These are phyloP conservation scores for Tetraselmis chui DNA, from an alignment of 139 green algal species.

Conservation along the genomic window DNA sequence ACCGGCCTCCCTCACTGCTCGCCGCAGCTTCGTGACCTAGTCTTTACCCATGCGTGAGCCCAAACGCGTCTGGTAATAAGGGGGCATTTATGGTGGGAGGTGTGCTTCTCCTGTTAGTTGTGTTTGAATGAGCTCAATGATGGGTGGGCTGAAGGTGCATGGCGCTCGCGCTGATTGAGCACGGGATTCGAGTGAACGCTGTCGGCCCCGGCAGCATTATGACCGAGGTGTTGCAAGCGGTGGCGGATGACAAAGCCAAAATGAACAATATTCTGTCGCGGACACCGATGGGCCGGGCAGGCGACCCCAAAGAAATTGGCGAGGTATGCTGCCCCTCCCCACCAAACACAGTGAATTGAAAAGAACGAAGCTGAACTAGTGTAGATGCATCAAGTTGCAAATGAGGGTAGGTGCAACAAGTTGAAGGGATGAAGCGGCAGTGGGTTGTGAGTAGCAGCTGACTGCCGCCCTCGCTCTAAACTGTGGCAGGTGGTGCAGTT, in stretches of 20 bases:
- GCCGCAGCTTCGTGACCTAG: no score
- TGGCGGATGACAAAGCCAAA: conserved; percentile 48
- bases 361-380: no score
- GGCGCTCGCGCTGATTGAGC: conserved; percentile 62
- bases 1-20: not conserved
- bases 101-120: no score
- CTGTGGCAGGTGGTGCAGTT: conserved; percentile 45
- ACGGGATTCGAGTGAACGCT: conserved; percentile 80
- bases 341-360: no score
- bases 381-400: no score
- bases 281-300: conserved; percentile 66
- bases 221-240: conserved; percentile 69
- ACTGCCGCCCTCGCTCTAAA: not conserved
- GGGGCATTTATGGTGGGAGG: no score
- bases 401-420: no score
- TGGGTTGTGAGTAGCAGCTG: not conserved
- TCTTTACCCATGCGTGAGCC: no score
- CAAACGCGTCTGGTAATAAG: no score
- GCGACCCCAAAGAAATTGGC: conserved; percentile 65
- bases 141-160: conserved; percentile 38
- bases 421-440: not conserved
- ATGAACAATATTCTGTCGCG: conserved; percentile 49
- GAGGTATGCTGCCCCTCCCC: conserved; percentile 24
- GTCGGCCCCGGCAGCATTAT: conserved; percentile 74
- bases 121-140: no score